Percentiles rank a stretch among this genome's conserved stretches.
Conservation (phyloP, 1,139 yeast genomes). For the Pichia sp. region DNA sequence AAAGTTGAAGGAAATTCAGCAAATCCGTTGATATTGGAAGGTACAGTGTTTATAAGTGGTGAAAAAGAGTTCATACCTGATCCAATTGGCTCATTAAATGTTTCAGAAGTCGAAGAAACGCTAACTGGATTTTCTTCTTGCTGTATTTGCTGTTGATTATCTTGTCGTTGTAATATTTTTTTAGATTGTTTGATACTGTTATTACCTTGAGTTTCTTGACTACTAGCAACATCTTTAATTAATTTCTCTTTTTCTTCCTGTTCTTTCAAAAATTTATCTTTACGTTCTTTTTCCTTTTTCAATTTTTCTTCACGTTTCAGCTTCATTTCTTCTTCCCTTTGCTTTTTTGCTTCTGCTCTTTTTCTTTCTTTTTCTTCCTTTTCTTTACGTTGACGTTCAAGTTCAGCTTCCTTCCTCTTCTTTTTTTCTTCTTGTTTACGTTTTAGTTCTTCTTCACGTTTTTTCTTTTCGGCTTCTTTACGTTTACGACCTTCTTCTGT, state of each 20-base stretch:
- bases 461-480: conserved; percentile 44
- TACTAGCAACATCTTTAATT: conserved; percentile 7
- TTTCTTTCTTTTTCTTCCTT: conserved; percentile 33
- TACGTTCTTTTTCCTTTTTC: conserved; percentile 16
- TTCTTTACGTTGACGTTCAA: conserved; percentile 36
- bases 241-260: conserved; percentile 12
- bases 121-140: not conserved
- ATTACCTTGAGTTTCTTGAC: not conserved
- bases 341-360: conserved; percentile 23
- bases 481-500: conserved; percentile 51
- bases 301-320: conserved; percentile 23
- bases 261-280: conserved; percentile 4
- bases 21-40: not conserved
- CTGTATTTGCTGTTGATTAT: not conserved
- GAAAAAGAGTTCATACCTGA: not conserved
- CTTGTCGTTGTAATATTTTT: not conserved
- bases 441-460: conserved; percentile 42
- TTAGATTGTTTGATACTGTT: not conserved
- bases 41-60: not conserved
- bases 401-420: conserved; percentile 35
- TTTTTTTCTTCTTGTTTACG: conserved; percentile 36
- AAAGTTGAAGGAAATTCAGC: not conserved
- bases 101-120: not conserved
- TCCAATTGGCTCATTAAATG: not conserved
- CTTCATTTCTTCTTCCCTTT: conserved; percentile 27